Evolutionary conservation across 1,284 basidiomycete species (phyloP).

Genomic region (Apiotrichum montevideense): DNA sequence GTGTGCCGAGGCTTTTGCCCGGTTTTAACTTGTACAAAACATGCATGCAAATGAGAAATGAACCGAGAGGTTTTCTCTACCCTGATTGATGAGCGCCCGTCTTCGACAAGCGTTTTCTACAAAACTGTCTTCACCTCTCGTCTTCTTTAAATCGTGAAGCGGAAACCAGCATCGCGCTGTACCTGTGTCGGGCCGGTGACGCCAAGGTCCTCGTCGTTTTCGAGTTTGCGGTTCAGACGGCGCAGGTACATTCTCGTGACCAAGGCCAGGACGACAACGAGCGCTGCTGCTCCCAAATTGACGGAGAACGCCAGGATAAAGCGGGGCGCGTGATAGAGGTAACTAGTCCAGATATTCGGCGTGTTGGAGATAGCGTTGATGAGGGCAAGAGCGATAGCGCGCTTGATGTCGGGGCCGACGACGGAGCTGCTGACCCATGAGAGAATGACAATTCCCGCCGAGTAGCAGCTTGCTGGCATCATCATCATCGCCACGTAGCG

Average conservation of each 20-base stretch:
- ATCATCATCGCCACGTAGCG: constrained; percentile 39
- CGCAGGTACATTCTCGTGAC: constrained; percentile 34
- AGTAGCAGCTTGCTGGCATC: constrained; percentile 37
- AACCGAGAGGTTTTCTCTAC: no score
- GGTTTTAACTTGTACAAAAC: no score
- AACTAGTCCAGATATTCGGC: constrained; percentile 44
- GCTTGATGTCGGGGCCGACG: constrained; percentile 44
- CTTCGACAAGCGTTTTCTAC: no score
- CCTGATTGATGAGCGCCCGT: no score
- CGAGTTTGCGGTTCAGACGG: constrained; percentile 37
- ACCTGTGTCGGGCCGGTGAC: constrained; percentile 31
- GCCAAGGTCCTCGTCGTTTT: constrained; percentile 35
- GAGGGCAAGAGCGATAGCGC: constrained; percentile 41
- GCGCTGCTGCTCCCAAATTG: constrained; percentile 39
- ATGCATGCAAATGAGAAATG: no score
- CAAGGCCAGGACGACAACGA: constrained; percentile 24
- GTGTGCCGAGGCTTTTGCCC: no score
- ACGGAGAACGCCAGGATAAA: constrained; percentile 39
- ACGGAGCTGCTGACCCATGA: constrained; percentile 42
- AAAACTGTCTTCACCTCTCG: no score
- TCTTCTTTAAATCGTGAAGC: constrained; percentile 40
- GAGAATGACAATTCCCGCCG: constrained; percentile 40
- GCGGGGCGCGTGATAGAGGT: constrained; percentile 39
- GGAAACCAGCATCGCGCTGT: constrained; percentile 37
- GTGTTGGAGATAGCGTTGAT: constrained; percentile 44